phyloP scores from a whole-genome alignment of 2,329 filamentous ascomycete genomes.

The Rhynchosporium agropyri region DNA sequence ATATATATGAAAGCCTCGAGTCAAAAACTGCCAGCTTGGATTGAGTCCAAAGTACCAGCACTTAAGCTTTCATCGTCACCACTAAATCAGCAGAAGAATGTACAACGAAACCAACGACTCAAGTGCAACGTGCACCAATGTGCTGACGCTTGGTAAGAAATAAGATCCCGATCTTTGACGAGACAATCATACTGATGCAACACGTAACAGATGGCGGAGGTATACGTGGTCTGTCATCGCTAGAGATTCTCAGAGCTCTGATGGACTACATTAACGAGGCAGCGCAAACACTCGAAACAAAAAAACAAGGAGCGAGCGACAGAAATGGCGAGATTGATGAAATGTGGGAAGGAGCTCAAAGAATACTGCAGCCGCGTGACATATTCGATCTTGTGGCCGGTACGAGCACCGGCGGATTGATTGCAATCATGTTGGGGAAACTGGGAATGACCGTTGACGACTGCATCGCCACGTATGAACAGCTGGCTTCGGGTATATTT shows the following conservation, averaged over 20 bases:
- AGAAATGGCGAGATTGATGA: not conserved
- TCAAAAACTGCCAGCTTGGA: not conserved
- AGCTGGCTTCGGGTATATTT: conserved; percentile 5
- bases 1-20: conserved; percentile 3
- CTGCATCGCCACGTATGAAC: conserved; percentile 38
- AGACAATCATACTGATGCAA: not conserved
- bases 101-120: not conserved
- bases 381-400: conserved; percentile 43
- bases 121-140: not conserved
- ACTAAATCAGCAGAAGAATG: not conserved
- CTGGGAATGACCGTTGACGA: conserved; percentile 40
- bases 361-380: conserved; percentile 37
- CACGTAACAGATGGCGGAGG: conserved; percentile 35
- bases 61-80: not conserved
- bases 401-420: conserved; percentile 42
- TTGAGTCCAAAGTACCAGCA: not conserved
- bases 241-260: conserved; percentile 29
- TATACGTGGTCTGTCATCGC: conserved; percentile 29
- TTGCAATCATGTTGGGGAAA: conserved; percentile 42
- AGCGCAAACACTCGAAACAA: conserved; percentile 26
- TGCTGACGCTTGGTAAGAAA: not conserved
- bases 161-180: not conserved
- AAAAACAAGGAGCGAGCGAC: conserved; percentile 17
- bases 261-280: conserved; percentile 25
- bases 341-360: not conserved